A percentile compares a stretch with the other conserved stretches of the same genome.
Evolutionary conservation across 2,329 filamentous ascomycete genomes (phyloP).

Genomic region (Colletotrichum plurivorum): DNA sequence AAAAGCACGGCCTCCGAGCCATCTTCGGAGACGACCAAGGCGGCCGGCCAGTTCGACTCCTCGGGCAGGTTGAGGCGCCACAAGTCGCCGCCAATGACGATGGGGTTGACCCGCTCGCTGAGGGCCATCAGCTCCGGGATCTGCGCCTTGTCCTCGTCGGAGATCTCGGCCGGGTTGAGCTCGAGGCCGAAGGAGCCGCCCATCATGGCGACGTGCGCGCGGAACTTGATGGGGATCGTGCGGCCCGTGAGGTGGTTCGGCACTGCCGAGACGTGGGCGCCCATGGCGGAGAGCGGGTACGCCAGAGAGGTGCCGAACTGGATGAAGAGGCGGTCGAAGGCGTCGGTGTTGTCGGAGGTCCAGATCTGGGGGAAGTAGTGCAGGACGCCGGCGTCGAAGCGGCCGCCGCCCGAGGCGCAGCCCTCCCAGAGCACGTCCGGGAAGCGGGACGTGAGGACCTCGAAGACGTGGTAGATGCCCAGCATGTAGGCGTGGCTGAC

Average conservation of each 20-base stretch:
- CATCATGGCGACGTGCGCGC: slow-evolving; percentile 78
- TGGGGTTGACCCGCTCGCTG: slow-evolving; percentile 70
- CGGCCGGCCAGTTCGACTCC: slow-evolving; percentile 73
- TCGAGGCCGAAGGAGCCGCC: slow-evolving; percentile 77
- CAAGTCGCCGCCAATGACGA: slow-evolving; percentile 71
- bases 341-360: slow-evolving; percentile 77
- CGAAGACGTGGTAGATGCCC: slow-evolving; percentile 74
- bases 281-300: slow-evolving; percentile 75
- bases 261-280: slow-evolving; percentile 73
- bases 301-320: slow-evolving; percentile 75
- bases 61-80: slow-evolving; percentile 72
- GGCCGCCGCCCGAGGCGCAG: slow-evolving; percentile 74
- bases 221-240: slow-evolving; percentile 70
- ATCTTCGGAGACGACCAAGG: slow-evolving; percentile 70
- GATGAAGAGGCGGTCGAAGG: slow-evolving; percentile 71
- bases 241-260: slow-evolving; percentile 72
- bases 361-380: slow-evolving; percentile 77
- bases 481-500: slow-evolving; percentile 73
- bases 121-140: slow-evolving; percentile 69
- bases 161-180: slow-evolving; percentile 68
- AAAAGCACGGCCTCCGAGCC: slow-evolving; percentile 67
- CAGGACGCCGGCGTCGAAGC: slow-evolving; percentile 74
- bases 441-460: slow-evolving; percentile 70
- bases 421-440: slow-evolving; percentile 76
- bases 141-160: slow-evolving; percentile 63